phyloP scores from a whole-genome alignment of 257 asterid species.

The Jaltomata sinuosa region DNA sequence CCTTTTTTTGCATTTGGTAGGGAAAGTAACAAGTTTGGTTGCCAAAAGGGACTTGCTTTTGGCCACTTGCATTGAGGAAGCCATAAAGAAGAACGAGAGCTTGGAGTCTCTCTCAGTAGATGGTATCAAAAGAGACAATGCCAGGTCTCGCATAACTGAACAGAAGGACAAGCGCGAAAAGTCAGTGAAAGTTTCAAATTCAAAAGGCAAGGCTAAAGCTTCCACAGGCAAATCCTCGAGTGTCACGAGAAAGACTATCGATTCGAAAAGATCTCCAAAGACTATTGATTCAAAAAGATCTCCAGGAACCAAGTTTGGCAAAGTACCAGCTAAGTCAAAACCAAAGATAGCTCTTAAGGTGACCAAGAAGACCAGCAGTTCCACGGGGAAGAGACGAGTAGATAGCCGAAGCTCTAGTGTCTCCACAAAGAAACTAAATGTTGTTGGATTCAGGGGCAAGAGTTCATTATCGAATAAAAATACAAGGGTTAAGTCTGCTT shows the following conservation, averaged over 20 bases:
- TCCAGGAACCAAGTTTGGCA: constrained; percentile 22
- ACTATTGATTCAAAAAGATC: background rate
- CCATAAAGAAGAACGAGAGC: constrained; percentile 78
- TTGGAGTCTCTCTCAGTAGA: constrained; percentile 82
- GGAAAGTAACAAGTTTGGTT: constrained; percentile 91
- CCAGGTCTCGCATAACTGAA: constrained; percentile 55
- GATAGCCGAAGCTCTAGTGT: constrained; percentile 22
- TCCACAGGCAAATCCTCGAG: constrained; percentile 25
- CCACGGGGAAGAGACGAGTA: constrained; percentile 28
- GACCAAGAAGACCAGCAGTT: constrained; percentile 23
- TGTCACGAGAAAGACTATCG: constrained; percentile 22
- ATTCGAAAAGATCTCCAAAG: background rate
- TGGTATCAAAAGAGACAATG: constrained; percentile 63
- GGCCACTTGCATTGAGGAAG: constrained; percentile 81
- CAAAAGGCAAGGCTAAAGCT: constrained; percentile 26
- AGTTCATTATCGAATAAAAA: constrained; percentile 28
- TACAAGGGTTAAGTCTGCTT: constrained; percentile 28
- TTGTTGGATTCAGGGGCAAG: constrained; percentile 92
- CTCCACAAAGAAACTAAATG: constrained; percentile 60
- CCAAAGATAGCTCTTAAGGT: constrained; percentile 25
- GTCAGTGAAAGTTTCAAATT: constrained; percentile 36
- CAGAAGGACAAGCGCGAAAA: constrained; percentile 63
- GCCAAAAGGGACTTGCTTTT: constrained; percentile 51
- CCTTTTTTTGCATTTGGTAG: constrained; percentile 21
- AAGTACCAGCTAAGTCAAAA: constrained; percentile 23